A percentile compares a stretch with the other conserved stretches of the same genome.
Conservation (phyloP, 2,329 filamentous ascomycete species). For the Ustilaginoidea virens region DNA sequence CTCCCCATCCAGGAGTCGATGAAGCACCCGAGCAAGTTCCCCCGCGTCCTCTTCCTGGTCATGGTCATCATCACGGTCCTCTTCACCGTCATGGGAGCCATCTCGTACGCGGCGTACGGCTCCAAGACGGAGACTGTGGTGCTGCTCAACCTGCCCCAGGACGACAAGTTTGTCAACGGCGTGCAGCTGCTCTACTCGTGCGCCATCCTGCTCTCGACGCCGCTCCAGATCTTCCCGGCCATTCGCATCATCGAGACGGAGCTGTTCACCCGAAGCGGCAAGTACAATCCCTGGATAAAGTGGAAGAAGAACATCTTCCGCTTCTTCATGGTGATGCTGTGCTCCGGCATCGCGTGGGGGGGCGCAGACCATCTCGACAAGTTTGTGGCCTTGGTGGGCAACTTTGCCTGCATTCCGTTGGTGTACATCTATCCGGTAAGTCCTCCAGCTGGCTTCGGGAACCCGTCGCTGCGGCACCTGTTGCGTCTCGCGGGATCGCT, state of each 20-base stretch:
- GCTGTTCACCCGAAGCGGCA: constrained; percentile 83
- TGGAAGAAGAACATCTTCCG: constrained; percentile 99
- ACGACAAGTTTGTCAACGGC: constrained; percentile 85
- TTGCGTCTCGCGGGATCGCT: too few relatives aligned
- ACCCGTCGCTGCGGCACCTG: too few relatives aligned
- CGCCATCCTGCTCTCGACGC: constrained; percentile 90
- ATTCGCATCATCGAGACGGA: constrained; percentile 94
- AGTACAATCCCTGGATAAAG: constrained; percentile 97
- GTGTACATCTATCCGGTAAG: constrained; percentile 96
- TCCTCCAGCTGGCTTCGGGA: too few relatives aligned
- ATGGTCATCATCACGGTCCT: constrained; percentile 92
- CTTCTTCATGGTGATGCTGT: constrained; percentile 80
- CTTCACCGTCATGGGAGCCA: constrained; percentile 79
- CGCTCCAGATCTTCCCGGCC: constrained; percentile 91
- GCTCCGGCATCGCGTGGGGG: constrained; percentile 77
- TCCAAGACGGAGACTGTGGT: constrained; percentile 94
- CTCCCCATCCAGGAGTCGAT: constrained; percentile 98
- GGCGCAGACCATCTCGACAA: constrained; percentile 92
- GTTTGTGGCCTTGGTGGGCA: constrained; percentile 90
- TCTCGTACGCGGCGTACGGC: constrained; percentile 93
- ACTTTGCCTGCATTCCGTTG: constrained; percentile 92
- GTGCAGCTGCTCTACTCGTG: constrained; percentile 97
- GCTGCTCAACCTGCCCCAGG: constrained; percentile 88
- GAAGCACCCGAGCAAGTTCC: constrained; percentile 81
- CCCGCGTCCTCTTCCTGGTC: constrained; percentile 69